Percentiles rank a stretch among this genome's conserved stretches.
Conservation (phyloP, 345 rosid genomes). For the Kernera saxatilis region DNA sequence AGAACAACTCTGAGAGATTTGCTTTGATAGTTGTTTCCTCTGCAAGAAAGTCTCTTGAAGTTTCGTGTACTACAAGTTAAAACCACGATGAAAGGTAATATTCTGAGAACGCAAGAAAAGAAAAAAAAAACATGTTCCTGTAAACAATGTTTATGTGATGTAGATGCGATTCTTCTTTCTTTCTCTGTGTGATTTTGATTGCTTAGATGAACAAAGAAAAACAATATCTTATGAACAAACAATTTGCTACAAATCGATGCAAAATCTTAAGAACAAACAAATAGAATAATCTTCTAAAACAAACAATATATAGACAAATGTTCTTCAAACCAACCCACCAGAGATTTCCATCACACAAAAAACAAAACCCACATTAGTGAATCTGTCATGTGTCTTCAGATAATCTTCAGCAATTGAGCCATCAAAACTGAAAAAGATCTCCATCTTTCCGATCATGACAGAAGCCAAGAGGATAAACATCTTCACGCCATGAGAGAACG, state of each 20-base stretch:
- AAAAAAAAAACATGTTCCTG: background rate
- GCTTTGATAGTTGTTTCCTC: conserved; percentile 20
- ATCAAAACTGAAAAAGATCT: background rate
- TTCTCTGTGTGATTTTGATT: background rate
- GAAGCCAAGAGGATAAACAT: conserved; percentile 21
- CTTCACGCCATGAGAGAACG: conserved; percentile 9
- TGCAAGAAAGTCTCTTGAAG: background rate
- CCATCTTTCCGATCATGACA: conserved; percentile 18
- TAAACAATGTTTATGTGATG: background rate
- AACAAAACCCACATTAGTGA: conserved; percentile 1
- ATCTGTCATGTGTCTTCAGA: conserved; percentile 6
- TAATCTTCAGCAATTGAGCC: conserved; percentile 9
- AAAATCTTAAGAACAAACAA: conserved; percentile 6
- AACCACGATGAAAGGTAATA: conserved; percentile 5
- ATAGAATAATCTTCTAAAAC: background rate
- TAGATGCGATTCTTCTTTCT: background rate
- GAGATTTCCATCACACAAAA: conserved; percentile 10
- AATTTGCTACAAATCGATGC: background rate
- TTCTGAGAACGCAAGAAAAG: background rate
- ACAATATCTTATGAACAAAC: background rate
- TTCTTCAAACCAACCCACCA: conserved; percentile 4
- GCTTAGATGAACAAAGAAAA: background rate
- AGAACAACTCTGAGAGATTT: conserved; percentile 52
- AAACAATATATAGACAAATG: conserved; percentile 4
- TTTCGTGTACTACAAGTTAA: background rate